phyloP scores from a whole-genome alignment of 176 grass and related monocot genomes.

The Musa schizocarpa region DNA sequence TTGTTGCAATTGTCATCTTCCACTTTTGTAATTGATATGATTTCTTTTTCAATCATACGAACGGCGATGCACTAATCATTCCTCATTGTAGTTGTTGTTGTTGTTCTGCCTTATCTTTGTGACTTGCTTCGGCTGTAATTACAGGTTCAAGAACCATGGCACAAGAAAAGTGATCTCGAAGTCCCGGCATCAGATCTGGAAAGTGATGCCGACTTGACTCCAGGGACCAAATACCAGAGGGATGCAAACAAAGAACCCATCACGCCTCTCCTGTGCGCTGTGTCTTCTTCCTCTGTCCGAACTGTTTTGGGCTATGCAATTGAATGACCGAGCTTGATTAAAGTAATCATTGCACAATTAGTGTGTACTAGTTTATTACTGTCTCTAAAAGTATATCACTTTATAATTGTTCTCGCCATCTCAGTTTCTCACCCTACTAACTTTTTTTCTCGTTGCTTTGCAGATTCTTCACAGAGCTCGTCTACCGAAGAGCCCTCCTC shows the following conservation, averaged over 20 bases:
- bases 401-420: not conserved
- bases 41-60: no score
- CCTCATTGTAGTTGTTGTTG: not conserved
- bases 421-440: not conserved
- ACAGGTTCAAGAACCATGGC: not conserved
- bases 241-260: not conserved
- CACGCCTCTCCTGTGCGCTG: not conserved
- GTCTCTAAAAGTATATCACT: not conserved
- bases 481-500: not conserved
- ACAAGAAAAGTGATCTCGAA: slow-evolving; percentile 9
- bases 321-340: slow-evolving; percentile 1
- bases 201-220: slow-evolving; percentile 1
- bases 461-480: slow-evolving; percentile 7
- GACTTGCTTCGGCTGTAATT: not conserved
- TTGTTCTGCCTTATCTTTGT: not conserved
- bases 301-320: not conserved
- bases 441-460: not conserved
- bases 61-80: no score
- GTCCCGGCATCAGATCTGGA: not conserved
- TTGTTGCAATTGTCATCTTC: no score
- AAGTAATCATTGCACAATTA: slow-evolving; percentile 19
- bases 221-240: not conserved
- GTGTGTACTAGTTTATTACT: not conserved
- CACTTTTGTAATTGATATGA: no score
- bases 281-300: not conserved